Conservation (phyloP, 1,139 yeast genomes). For the Casaregolazyma suthepensis region DNA sequence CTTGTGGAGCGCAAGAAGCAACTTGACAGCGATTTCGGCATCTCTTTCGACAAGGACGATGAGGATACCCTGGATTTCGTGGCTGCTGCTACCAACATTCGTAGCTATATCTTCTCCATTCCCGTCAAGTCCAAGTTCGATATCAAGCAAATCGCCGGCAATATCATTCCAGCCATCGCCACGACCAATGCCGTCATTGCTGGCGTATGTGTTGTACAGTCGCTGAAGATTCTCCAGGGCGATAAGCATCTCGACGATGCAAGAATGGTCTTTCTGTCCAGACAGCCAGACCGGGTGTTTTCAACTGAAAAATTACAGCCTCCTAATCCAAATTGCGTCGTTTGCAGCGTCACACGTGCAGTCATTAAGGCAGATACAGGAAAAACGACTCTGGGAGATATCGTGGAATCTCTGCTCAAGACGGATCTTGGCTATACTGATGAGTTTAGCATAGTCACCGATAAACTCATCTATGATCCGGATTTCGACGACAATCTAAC, state of each 20-base stretch:
- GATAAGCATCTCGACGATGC: conserved; percentile 23
- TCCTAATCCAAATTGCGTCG: conserved; percentile 66
- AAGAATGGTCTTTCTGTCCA: conserved; percentile 54
- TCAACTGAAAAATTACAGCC: conserved; percentile 54
- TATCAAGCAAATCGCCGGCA: conserved; percentile 91
- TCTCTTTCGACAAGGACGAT: conserved; percentile 84
- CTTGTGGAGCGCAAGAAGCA: conserved; percentile 45
- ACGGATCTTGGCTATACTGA: conserved; percentile 52
- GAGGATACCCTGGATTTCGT: conserved; percentile 86
- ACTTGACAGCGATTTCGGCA: conserved; percentile 21
- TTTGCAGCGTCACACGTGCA: conserved; percentile 62
- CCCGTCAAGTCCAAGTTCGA: conserved; percentile 75
- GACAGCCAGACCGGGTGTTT: conserved; percentile 61
- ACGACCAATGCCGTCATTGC: conserved; percentile 95
- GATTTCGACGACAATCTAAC: conserved; percentile 80
- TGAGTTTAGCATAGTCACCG: conserved; percentile 59
- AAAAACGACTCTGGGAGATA: conserved; percentile 37
- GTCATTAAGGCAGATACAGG: conserved; percentile 36
- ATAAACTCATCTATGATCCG: conserved; percentile 67
- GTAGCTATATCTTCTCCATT: conserved; percentile 69
- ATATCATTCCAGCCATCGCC: conserved; percentile 97
- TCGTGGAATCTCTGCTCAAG: conserved; percentile 40
- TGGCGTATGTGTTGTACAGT: conserved; percentile 74
- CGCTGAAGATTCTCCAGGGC: conserved; percentile 47
- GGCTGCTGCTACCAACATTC: conserved; percentile 76